phyloP scores from a whole-genome alignment of 768 basidiomycete species.

The Candolleomyces aberdarensis region DNA sequence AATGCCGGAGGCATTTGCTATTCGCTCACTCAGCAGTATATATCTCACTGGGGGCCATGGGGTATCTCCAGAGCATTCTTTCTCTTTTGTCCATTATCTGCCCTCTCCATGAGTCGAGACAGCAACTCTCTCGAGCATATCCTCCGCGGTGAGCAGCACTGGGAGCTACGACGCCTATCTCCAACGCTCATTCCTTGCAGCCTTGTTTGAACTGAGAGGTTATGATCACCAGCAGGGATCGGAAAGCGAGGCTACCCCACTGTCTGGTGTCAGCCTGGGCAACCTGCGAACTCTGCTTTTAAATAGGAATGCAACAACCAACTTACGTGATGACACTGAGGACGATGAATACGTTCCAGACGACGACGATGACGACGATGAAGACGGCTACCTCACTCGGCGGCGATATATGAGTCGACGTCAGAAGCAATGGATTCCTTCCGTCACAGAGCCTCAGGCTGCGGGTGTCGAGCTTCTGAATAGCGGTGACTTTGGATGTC shows the following conservation, averaged over 20 bases:
- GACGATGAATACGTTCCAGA: conserved; percentile 28
- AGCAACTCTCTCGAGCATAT: background rate
- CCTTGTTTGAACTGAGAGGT: no score
- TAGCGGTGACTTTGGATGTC: conserved; percentile 77
- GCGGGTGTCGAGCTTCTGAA: conserved; percentile 63
- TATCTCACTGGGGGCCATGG: background rate
- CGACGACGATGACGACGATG: conserved; percentile 30
- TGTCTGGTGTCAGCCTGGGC: background rate
- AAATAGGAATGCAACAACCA: background rate
- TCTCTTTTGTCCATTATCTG: background rate
- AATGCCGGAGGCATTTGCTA: background rate
- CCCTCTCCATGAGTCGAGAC: background rate
- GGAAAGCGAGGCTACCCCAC: background rate
- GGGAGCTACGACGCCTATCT: no score
- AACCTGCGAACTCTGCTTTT: background rate
- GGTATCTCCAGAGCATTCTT: background rate
- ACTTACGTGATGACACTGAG: conserved; percentile 29
- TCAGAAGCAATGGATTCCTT: conserved; percentile 24
- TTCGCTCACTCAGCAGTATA: conserved; percentile 7
- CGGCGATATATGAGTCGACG: background rate
- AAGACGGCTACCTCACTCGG: conserved; percentile 24
- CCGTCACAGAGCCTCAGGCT: conserved; percentile 55
- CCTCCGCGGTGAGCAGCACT: background rate
- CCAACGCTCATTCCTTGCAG: no score
- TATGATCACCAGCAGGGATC: no score